phyloP scores from a whole-genome alignment of 1,284 basidiomycete species.

The Puccinia coronata region DNA sequence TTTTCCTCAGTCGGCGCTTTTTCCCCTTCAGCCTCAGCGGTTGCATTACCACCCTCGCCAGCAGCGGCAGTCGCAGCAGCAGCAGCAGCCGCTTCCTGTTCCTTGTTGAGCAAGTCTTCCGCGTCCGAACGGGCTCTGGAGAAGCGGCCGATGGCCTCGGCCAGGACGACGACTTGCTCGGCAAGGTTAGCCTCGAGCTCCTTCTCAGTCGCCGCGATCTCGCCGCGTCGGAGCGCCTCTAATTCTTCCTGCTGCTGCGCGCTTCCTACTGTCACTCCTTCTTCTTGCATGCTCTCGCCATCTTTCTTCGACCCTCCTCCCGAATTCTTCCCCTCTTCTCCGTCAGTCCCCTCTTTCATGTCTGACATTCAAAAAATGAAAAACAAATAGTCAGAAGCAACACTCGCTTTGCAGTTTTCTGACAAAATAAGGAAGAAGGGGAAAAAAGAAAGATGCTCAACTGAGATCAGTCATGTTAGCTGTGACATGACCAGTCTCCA shows the following conservation, averaged over 20 bases:
- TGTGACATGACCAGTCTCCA: slow-evolving; percentile 23
- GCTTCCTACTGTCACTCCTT: not conserved
- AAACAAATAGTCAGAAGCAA: not conserved
- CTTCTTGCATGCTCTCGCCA: not conserved
- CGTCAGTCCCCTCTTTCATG: slow-evolving; percentile 16
- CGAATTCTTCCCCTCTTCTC: slow-evolving; percentile 41
- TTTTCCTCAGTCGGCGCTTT: slow-evolving; percentile 69
- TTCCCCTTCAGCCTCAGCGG: slow-evolving; percentile 64
- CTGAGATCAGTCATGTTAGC: slow-evolving; percentile 35
- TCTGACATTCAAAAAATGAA: not conserved
- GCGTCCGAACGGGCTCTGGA: slow-evolving; percentile 10
- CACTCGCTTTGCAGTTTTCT: too few relatives aligned
- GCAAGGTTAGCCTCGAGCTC: slow-evolving; percentile 25
- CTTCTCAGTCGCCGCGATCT: slow-evolving; percentile 10
- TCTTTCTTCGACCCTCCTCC: slow-evolving; percentile 38
- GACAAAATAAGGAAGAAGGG: not conserved
- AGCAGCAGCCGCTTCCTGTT: slow-evolving; percentile 61
- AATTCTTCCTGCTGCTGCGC: slow-evolving; percentile 24
- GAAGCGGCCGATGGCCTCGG: slow-evolving; percentile 24
- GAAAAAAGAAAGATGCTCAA: slow-evolving; percentile 37
- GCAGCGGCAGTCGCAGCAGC: too few relatives aligned
- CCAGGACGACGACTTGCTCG: slow-evolving; percentile 34
- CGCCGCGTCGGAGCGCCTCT: slow-evolving; percentile 13
- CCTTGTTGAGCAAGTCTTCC: not conserved
- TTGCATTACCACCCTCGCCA: too few relatives aligned